Conservation (phyloP, 192 early-diverging fungal species). For the Phycomyces nitens region DNA sequence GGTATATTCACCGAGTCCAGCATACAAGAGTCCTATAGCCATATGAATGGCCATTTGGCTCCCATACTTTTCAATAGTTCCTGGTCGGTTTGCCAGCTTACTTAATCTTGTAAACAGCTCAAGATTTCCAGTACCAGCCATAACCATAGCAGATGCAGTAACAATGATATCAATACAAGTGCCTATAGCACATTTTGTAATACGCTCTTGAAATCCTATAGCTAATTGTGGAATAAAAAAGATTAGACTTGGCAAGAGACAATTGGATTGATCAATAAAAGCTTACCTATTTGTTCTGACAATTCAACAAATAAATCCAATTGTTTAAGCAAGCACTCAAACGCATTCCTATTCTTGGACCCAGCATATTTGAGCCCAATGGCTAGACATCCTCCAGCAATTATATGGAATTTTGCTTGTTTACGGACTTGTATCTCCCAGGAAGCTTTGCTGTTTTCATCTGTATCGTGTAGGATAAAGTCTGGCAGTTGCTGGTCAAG, state of each 20-base stretch:
- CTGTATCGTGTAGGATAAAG: slow-evolving; percentile 42
- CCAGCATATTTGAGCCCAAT: slow-evolving; percentile 72
- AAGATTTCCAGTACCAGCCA: slow-evolving; percentile 79
- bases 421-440: slow-evolving; percentile 43
- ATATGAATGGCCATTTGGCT: slow-evolving; percentile 69
- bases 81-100: slow-evolving; percentile 43
- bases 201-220: slow-evolving; percentile 51
- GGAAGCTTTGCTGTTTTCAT: slow-evolving; percentile 9
- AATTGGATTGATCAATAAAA: background rate
- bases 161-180: slow-evolving; percentile 68
- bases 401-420: slow-evolving; percentile 62
- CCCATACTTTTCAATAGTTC: slow-evolving; percentile 59
- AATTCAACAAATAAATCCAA: slow-evolving; percentile 49
- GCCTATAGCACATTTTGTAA: slow-evolving; percentile 60
- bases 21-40: slow-evolving; percentile 76
- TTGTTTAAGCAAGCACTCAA: slow-evolving; percentile 45
- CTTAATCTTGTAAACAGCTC: slow-evolving; percentile 58
- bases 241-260: background rate
- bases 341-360: slow-evolving; percentile 44
- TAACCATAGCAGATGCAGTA: slow-evolving; percentile 61
- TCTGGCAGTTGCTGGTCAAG: slow-evolving; percentile 56
- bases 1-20: slow-evolving; percentile 67
- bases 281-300: slow-evolving; percentile 40
- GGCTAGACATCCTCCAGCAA: slow-evolving; percentile 64
- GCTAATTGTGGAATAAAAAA: slow-evolving; percentile 33